Evolutionary conservation across 345 rosid species (phyloP).

Genomic region (Murraya koenigii): DNA sequence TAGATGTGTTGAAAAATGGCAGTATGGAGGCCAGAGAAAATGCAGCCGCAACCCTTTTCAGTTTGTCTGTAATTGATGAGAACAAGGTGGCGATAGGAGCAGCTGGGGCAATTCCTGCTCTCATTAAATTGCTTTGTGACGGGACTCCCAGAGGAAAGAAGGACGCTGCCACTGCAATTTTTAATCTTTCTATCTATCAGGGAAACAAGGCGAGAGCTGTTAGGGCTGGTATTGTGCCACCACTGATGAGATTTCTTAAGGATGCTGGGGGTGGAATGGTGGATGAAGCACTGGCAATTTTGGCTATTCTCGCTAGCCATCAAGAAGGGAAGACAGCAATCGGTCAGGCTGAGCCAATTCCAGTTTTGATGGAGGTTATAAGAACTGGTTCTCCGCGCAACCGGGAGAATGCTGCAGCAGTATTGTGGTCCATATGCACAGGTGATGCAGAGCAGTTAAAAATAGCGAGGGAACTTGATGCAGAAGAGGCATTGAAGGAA

Average conservation of each 20-base stretch:
- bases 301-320: constrained; percentile 89
- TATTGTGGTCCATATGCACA: constrained; percentile 76
- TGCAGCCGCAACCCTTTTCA: constrained; percentile 96
- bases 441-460: constrained; percentile 65
- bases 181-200: constrained; percentile 89
- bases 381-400: constrained; percentile 91
- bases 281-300: constrained; percentile 86
- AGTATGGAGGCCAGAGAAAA: constrained; percentile 99
- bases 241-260: constrained; percentile 68
- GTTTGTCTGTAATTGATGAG: constrained; percentile 92
- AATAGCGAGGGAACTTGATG: constrained; percentile 62
- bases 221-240: constrained; percentile 80
- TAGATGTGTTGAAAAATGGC: constrained; percentile 77
- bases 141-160: constrained; percentile 96
- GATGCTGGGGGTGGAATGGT: constrained; percentile 97
- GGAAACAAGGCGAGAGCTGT: constrained; percentile 97
- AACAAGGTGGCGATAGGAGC: constrained; percentile 95
- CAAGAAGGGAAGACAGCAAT: constrained; percentile 85
- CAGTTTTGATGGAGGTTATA: constrained; percentile 70
- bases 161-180: constrained; percentile 96
- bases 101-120: constrained; percentile 94
- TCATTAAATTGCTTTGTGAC: constrained; percentile 73
- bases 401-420: constrained; percentile 86
- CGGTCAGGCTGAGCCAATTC: constrained; percentile 68
- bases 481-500: constrained; percentile 76